Evolutionary conservation across 2,329 filamentous ascomycete genomes (phyloP), one percentile per base, ranked within the genome.

Genomic region (Clonostachys rosea): DNA sequence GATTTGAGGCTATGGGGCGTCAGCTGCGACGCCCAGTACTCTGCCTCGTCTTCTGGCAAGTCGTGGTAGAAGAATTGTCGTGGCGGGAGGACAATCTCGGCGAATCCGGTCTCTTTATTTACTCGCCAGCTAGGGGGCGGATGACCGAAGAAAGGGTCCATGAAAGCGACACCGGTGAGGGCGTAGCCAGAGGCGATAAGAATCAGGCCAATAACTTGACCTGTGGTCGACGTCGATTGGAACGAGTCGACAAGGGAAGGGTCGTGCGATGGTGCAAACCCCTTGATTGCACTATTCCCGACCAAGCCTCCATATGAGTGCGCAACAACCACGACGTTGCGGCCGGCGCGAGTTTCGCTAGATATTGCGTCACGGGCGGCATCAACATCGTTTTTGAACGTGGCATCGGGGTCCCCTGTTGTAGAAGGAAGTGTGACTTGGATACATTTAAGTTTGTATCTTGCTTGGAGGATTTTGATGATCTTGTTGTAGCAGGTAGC

Each of bases 271-370:
- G 14, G 36, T n/a, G 36, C 57, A 44, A 76, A 60, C 6, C 64
- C 71, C 50, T 69, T 70, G 54, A 76, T 58, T 3, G 71, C 70
- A 50, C 73, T 76, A 51, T 60, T 62, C 41, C 68, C 73, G 2
- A 74, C 68, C 40, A 69, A 61, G 20, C 74, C 73, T 34, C 73
- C 73, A 46, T 75, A 78, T 0, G 73, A 76, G 56, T 78, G 74
- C 2, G 63, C 66, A 4, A 75, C 55, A 5, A 78, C 59, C 4
- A 78, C 59, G 3, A 78, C 73, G 47, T 78, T 56, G 20, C 55
- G 60, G 2, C 69, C 69, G 7, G 60, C 49, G 2, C 43, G 48
- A 4, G 60, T 70, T 42, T 75, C 68, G 5, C 43, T 47, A 2
- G 50, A 39, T 11, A 75, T 70, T 0, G 60, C 59, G 3, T 60